phyloP scores from a whole-genome alignment of 1,284 basidiomycete species.

The Ceratobasidium sp. region DNA sequence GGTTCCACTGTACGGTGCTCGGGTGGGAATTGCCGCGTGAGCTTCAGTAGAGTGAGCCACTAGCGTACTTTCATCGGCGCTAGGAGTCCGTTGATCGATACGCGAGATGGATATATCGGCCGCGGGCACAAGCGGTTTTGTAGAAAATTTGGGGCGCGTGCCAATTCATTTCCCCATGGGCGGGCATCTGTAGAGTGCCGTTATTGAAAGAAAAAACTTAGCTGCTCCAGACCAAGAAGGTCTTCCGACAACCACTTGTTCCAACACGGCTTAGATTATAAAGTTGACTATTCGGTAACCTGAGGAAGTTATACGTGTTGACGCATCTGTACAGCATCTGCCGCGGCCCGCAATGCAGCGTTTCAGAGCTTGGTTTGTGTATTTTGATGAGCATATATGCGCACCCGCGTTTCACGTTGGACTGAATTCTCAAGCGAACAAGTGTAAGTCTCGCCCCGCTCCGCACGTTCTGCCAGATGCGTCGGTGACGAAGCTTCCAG shows the following conservation, averaged over 20 bases:
- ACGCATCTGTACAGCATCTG: too few relatives aligned
- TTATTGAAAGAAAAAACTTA: background rate
- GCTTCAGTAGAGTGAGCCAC: background rate
- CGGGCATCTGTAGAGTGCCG: background rate
- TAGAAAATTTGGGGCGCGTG: background rate
- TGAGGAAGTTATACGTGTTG: too few relatives aligned
- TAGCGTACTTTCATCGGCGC: background rate
- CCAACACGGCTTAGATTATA: too few relatives aligned
- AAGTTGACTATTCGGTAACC: too few relatives aligned
- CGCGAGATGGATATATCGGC: background rate
- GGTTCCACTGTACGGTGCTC: background rate
- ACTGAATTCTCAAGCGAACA: background rate
- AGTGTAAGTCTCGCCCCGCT: background rate
- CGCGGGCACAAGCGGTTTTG: background rate
- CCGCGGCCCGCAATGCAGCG: too few relatives aligned
- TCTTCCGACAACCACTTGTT: too few relatives aligned
- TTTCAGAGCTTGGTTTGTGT: too few relatives aligned
- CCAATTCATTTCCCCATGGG: slow-evolving; percentile 2
- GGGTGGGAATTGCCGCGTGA: background rate
- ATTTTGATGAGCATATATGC: too few relatives aligned
- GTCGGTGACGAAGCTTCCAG: background rate
- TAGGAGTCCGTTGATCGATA: background rate
- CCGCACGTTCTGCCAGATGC: background rate
- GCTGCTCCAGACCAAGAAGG: too few relatives aligned
- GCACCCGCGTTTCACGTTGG: too few relatives aligned